phyloP scores from a whole-genome alignment of 2,329 filamentous ascomycete genomes.

The Leptographium lundbergii region DNA sequence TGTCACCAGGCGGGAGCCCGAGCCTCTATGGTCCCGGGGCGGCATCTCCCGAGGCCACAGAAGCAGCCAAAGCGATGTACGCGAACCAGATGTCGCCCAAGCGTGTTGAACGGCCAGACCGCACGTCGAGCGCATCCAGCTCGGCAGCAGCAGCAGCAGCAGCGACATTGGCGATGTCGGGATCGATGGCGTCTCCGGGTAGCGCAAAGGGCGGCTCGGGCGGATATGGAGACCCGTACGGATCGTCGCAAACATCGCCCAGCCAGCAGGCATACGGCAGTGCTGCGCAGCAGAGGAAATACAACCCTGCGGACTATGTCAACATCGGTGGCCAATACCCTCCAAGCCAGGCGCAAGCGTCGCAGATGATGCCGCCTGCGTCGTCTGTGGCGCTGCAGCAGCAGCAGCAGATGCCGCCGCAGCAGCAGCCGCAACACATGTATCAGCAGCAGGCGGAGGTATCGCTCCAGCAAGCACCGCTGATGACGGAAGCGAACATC shows the following conservation, averaged over 20 bases:
- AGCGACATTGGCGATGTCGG: constrained; percentile 44
- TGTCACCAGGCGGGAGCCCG: constrained; percentile 6
- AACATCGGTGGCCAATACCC: constrained; percentile 41
- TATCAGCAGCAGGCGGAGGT: constrained; percentile 22
- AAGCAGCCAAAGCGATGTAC: constrained; percentile 54
- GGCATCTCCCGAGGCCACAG: constrained; percentile 40
- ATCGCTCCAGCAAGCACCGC: constrained; percentile 13
- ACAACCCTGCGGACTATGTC: constrained; percentile 69
- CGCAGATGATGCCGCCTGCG: constrained; percentile 14
- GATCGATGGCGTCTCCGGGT: constrained; percentile 25
- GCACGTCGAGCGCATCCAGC: constrained; percentile 34
- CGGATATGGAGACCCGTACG: constrained; percentile 19
- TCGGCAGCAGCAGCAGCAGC: constrained; percentile 44
- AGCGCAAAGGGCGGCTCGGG: constrained; percentile 8
- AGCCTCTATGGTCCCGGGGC: constrained; percentile 19
- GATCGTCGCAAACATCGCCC: constrained; percentile 1
- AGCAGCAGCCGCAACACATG: neutral
- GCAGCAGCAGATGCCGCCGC: neutral
- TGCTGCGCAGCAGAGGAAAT: constrained; percentile 48
- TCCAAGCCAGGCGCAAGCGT: constrained; percentile 24
- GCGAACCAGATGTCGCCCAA: constrained; percentile 38
- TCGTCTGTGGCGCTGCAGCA: neutral
- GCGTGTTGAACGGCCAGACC: constrained; percentile 37
- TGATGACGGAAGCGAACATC: constrained; percentile 16
- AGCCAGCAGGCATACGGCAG: constrained; percentile 16